These are phyloP conservation scores for Hanseniaspora opuntiae DNA, from an alignment of 805 yeast genomes.

Conservation along the genomic window DNA sequence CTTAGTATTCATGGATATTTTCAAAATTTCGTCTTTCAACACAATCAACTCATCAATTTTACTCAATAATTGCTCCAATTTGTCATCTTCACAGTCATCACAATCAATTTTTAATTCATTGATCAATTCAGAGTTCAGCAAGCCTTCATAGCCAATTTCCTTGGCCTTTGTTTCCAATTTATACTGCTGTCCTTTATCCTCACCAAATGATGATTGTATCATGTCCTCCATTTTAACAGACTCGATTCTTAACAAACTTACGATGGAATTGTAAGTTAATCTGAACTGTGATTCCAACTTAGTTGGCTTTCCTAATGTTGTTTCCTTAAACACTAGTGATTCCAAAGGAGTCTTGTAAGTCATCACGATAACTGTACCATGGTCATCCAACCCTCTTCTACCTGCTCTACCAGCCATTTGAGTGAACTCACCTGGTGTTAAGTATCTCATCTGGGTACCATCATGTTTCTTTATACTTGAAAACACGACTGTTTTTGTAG, in stretches of 20 bases:
- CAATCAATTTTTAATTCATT: conserved; percentile 13
- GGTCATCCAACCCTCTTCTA: conserved; percentile 84
- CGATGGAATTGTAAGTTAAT: conserved; percentile 87
- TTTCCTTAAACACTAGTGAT: conserved; percentile 52
- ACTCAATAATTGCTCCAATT: conserved; percentile 33
- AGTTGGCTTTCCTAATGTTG: conserved; percentile 79
- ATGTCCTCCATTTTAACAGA: conserved; percentile 94
- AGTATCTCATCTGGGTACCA: conserved; percentile 65
- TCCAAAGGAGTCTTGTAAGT: conserved; percentile 55
- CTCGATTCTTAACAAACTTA: conserved; percentile 81
- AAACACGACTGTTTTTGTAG: conserved; percentile 92
- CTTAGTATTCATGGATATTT: conserved; percentile 35
- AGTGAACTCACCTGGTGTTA: conserved; percentile 91
- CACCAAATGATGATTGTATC: conserved; percentile 92
- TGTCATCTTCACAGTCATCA: conserved; percentile 27
- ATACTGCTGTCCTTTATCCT: conserved; percentile 68
- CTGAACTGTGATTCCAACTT: conserved; percentile 84
- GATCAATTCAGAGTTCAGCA: conserved; percentile 2
- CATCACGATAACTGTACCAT: conserved; percentile 92
- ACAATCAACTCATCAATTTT: conserved; percentile 35
- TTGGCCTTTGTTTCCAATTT: conserved; percentile 22
- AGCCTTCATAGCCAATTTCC: conserved; percentile 26
- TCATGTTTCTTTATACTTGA: conserved; percentile 79
- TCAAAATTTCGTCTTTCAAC: conserved; percentile 33
- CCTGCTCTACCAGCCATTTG: conserved; percentile 99